A percentile compares a stretch with the other conserved stretches of the same genome.
Evolutionary conservation across 2,329 filamentous ascomycete species (phyloP).

Genomic region (Penicillium sp.): DNA sequence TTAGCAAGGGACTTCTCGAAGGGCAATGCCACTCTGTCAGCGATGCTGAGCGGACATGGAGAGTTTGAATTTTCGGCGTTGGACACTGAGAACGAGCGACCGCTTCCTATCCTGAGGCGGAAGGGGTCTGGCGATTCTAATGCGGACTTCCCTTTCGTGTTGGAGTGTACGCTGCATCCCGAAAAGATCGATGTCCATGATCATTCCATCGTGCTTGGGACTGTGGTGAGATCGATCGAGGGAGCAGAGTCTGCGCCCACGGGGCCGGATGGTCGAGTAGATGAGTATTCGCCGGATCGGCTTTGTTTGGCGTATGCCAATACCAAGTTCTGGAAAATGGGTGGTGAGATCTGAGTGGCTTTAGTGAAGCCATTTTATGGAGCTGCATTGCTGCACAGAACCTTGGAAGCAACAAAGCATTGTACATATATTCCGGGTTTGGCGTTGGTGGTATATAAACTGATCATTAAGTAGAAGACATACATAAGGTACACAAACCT

Average conservation of each 20-base stretch:
- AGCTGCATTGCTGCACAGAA: background rate
- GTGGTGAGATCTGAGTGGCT: slow-evolving; percentile 30
- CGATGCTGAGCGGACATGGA: slow-evolving; percentile 28
- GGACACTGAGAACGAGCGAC: slow-evolving; percentile 7
- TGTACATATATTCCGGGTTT: slow-evolving; percentile 4
- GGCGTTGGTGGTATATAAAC: slow-evolving; percentile 4
- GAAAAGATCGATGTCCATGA: slow-evolving; percentile 41
- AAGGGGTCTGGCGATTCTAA: slow-evolving; percentile 1
- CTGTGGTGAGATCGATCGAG: slow-evolving; percentile 34
- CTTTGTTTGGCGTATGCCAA: slow-evolving; percentile 47
- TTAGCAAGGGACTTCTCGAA: slow-evolving; percentile 44
- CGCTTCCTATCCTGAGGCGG: slow-evolving; percentile 32
- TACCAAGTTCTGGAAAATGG: slow-evolving; percentile 47
- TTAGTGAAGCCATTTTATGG: background rate
- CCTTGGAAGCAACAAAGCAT: slow-evolving; percentile 1
- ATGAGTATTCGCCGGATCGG: slow-evolving; percentile 14
- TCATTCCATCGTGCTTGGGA: slow-evolving; percentile 44
- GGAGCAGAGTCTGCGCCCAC: slow-evolving; percentile 1
- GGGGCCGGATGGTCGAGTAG: background rate
- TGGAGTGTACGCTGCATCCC: slow-evolving; percentile 42
- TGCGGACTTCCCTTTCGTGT: slow-evolving; percentile 41
- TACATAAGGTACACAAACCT: background rate
- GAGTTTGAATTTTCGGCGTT: slow-evolving; percentile 32
- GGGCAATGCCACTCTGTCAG: slow-evolving; percentile 39
- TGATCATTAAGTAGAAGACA: slow-evolving; percentile 1